Conservation (phyloP, 805 yeast species). For the Barnettozyma wickerhamii region DNA sequence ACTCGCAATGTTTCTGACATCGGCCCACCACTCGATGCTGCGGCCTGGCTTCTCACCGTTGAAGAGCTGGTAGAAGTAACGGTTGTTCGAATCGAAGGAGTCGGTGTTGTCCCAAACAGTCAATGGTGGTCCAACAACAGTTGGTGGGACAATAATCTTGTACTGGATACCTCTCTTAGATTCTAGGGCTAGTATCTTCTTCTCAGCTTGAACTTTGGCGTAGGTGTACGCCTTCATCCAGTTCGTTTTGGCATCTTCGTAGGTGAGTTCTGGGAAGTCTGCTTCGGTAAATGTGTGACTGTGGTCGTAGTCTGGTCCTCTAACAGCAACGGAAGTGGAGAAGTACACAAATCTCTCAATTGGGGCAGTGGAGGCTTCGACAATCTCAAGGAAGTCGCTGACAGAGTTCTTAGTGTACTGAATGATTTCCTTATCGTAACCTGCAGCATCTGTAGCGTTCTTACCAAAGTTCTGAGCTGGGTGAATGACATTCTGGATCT, state of each 20-base stretch:
- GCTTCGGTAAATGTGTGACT: slow-evolving; percentile 2
- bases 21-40: slow-evolving; percentile 11
- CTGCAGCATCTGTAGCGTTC: slow-evolving; percentile 1
- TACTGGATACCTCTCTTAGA: slow-evolving; percentile 7
- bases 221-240: slow-evolving; percentile 8
- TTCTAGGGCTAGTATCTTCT: background rate
- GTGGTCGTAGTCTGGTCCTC: slow-evolving; percentile 7
- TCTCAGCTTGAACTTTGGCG: slow-evolving; percentile 10
- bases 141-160: slow-evolving; percentile 12
- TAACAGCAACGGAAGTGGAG: slow-evolving; percentile 10
- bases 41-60: slow-evolving; percentile 2
- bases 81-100: slow-evolving; percentile 4
- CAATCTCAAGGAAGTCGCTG: slow-evolving; percentile 1
- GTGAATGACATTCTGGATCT: slow-evolving; percentile 6
- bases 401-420: slow-evolving; percentile 6
- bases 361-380: slow-evolving; percentile 3
- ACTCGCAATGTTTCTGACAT: slow-evolving; percentile 9
- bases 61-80: background rate
- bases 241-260: slow-evolving; percentile 1
- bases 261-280: slow-evolving; percentile 1
- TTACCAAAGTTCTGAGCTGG: slow-evolving; percentile 10
- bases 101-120: slow-evolving; percentile 1
- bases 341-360: slow-evolving; percentile 12
- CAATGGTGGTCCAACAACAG: slow-evolving; percentile 9
- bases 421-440: slow-evolving; percentile 3